Percentiles rank a stretch among this genome's conserved stretches.
Conservation (phyloP, 805 yeast genomes). For the Metschnikowia sp. region DNA sequence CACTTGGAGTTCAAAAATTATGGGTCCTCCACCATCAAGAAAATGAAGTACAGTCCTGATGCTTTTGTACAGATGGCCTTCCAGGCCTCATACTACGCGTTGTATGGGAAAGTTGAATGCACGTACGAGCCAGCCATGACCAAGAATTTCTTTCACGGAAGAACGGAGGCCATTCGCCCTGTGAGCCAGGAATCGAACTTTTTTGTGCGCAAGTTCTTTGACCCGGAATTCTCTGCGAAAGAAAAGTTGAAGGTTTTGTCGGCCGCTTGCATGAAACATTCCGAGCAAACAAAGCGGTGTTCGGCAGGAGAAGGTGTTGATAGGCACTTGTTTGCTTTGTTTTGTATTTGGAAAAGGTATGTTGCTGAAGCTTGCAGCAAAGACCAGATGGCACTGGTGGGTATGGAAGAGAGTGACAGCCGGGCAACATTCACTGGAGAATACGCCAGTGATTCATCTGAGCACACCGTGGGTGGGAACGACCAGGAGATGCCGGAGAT, state of each 20-base stretch:
- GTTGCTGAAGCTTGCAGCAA: conserved; percentile 25
- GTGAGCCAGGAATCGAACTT: conserved; percentile 77
- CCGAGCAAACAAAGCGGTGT: conserved; percentile 63
- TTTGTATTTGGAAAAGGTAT: conserved; percentile 80
- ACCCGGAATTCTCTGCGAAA: conserved; percentile 51
- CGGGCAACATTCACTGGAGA: conserved; percentile 8
- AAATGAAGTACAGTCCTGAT: conserved; percentile 87
- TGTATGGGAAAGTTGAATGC: conserved; percentile 89
- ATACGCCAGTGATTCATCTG: conserved; percentile 22
- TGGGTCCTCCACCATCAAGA: conserved; percentile 77
- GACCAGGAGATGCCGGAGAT: conserved; percentile 14
- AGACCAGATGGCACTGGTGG: neutral
- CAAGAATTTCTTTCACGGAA: conserved; percentile 78
- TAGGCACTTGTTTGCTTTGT: conserved; percentile 82
- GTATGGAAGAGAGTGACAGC: conserved; percentile 12
- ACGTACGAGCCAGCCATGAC: conserved; percentile 98
- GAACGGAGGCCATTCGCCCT: conserved; percentile 89
- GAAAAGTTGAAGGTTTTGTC: conserved; percentile 60
- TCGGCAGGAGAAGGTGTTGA: conserved; percentile 86
- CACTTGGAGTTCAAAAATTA: conserved; percentile 68
- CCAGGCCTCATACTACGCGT: conserved; percentile 88
- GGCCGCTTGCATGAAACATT: conserved; percentile 70
- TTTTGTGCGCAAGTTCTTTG: conserved; percentile 83
- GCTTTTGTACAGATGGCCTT: conserved; percentile 93
- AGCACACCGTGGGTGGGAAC: conserved; percentile 28